A percentile compares a stretch with the other conserved stretches of the same genome.
Evolutionary conservation across 345 rosid genomes (phyloP).

Genomic region (Sisymbrium altissimum): DNA sequence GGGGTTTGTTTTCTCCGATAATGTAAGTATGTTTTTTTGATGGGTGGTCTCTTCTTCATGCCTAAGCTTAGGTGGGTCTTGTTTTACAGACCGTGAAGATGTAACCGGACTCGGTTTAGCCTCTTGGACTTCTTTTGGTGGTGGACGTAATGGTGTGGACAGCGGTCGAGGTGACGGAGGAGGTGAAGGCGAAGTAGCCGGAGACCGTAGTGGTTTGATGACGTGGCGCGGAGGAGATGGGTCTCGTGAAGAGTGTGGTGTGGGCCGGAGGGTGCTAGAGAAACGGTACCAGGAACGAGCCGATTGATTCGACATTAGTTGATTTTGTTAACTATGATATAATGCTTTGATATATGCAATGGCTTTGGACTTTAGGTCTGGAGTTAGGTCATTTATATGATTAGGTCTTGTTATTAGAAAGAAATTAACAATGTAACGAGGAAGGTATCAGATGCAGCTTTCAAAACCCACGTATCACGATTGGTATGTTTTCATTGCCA

Average conservation of each 20-base stretch:
- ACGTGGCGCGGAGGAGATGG: slow-evolving; percentile 9
- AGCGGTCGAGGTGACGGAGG: background rate
- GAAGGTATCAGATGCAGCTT: slow-evolving; percentile 20
- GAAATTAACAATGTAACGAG: background rate
- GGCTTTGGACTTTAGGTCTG: background rate
- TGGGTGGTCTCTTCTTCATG: slow-evolving; percentile 26
- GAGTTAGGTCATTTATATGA: background rate
- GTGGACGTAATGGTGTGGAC: background rate
- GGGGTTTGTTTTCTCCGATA: slow-evolving; percentile 20
- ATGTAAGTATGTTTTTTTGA: slow-evolving; percentile 47
- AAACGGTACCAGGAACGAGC: slow-evolving; percentile 30
- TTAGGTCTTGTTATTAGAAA: background rate
- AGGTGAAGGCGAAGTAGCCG: background rate
- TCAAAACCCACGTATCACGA: background rate
- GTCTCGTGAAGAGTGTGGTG: slow-evolving; percentile 6
- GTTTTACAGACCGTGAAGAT: background rate
- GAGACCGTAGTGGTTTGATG: slow-evolving; percentile 4
- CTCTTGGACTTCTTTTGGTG: slow-evolving; percentile 10
- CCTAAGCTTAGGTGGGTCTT: slow-evolving; percentile 10
- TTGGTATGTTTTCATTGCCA: background rate
- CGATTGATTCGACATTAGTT: slow-evolving; percentile 18
- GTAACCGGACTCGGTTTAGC: slow-evolving; percentile 4
- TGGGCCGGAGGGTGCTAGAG: slow-evolving; percentile 18
- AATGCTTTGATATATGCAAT: background rate
- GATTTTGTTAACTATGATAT: background rate